Conservation (phyloP, 331 rosid genomes). For the Pyrus hybrid region DNA sequence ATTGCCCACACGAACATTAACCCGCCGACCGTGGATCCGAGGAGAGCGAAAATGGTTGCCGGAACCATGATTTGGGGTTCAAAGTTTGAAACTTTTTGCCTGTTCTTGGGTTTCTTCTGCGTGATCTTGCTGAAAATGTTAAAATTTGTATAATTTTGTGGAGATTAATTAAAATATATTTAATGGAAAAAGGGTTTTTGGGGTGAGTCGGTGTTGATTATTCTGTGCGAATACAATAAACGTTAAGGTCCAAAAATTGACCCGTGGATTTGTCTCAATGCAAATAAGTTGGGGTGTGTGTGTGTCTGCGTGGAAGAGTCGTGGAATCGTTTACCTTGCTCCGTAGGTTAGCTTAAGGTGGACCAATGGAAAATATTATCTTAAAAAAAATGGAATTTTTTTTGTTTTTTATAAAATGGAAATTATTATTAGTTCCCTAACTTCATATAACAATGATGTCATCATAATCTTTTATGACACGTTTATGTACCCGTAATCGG, state of each 20-base stretch:
- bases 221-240: background rate
- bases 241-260: background rate
- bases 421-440: background rate
- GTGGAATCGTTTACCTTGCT: background rate
- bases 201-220: background rate
- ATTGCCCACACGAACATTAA: conserved; percentile 71
- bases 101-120: background rate
- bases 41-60: conserved; percentile 23
- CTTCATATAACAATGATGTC: background rate
- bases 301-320: too few species aligned
- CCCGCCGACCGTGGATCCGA: conserved; percentile 60
- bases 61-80: background rate
- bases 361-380: background rate
- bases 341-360: background rate
- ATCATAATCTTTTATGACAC: background rate
- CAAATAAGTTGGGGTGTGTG: too few species aligned
- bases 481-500: too few species aligned
- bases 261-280: background rate
- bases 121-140: background rate
- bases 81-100: background rate
- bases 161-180: background rate
- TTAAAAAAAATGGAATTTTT: too few species aligned
- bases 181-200: background rate
- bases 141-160: background rate
- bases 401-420: too few species aligned